These are phyloP conservation scores for Leccinum solheimii DNA, from an alignment of 1,284 basidiomycete genomes.

Conservation along the genomic window DNA sequence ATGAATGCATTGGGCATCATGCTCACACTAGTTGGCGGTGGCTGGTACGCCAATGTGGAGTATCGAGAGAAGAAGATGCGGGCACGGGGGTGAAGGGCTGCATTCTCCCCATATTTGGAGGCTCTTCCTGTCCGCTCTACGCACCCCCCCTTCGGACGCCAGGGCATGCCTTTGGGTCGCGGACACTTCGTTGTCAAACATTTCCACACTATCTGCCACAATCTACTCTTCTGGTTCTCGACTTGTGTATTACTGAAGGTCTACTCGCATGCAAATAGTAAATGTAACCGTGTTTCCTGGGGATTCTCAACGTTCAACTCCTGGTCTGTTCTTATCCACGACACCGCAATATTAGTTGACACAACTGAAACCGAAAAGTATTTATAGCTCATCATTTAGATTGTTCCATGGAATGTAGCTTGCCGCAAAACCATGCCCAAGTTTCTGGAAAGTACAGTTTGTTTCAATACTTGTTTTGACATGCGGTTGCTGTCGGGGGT, in stretches of 20 bases:
- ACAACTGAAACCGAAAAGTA: neutral
- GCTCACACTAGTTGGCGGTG: constrained; percentile 82
- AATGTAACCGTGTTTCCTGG: neutral
- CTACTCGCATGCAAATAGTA: neutral
- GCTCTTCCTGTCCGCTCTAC: neutral
- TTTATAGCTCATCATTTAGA: neutral
- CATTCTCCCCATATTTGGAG: neutral
- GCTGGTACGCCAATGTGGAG: constrained; percentile 79
- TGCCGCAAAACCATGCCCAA: neutral
- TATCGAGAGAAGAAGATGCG: constrained; percentile 53
- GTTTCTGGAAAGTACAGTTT: neutral
- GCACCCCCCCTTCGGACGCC: neutral
- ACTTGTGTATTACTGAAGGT: neutral
- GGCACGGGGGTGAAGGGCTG: constrained; percentile 5
- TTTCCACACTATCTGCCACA: constrained; percentile 1
- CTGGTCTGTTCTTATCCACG: too few species aligned
- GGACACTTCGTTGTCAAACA: neutral
- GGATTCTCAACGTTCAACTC: neutral
- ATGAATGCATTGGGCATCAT: constrained; percentile 80
- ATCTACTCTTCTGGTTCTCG: neutral
- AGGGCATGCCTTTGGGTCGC: neutral
- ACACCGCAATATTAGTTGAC: neutral
- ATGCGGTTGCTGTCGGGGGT: too few species aligned
- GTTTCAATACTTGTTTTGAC: too few species aligned
- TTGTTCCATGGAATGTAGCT: neutral